Evolutionary conservation across 2,329 filamentous ascomycete species (phyloP).

Genomic region (Aureobasidium uvarum): DNA sequence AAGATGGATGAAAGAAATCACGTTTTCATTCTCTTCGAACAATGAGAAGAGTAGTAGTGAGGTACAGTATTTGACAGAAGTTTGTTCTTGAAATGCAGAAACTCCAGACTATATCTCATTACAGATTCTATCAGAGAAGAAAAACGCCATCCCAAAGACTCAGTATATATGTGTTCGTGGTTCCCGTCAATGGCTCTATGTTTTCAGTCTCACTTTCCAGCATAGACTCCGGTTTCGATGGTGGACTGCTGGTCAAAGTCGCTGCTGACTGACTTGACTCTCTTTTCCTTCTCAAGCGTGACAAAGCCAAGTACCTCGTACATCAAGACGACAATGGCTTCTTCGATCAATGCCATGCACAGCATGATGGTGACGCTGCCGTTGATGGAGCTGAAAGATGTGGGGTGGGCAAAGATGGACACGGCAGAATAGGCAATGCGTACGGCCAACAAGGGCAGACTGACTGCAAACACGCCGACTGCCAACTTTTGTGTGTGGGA

Average conservation of each 20-base stretch:
- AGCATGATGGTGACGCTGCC: slow-evolving; percentile 21
- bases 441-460: slow-evolving; percentile 37
- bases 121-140: no score
- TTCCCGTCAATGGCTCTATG: no score
- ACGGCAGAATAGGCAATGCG: slow-evolving; percentile 40
- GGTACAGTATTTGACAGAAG: no score
- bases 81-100: no score
- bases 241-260: background rate
- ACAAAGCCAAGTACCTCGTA: slow-evolving; percentile 15
- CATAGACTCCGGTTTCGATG: background rate
- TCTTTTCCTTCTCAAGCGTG: slow-evolving; percentile 5
- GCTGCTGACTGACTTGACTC: background rate
- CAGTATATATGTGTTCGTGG: no score
- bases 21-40: no score
- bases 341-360: slow-evolving; percentile 24
- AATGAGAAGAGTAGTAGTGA: no score
- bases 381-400: slow-evolving; percentile 25
- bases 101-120: no score
- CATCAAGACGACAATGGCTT: slow-evolving; percentile 4
- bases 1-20: no score
- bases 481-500: slow-evolving; percentile 29
- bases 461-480: slow-evolving; percentile 32
- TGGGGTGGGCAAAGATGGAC: slow-evolving; percentile 29
- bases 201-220: background rate
- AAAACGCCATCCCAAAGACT: no score